Evolutionary conservation across 495 filamentous ascomycete species (phyloP).

Genomic region (Amniculicola lignicola): DNA sequence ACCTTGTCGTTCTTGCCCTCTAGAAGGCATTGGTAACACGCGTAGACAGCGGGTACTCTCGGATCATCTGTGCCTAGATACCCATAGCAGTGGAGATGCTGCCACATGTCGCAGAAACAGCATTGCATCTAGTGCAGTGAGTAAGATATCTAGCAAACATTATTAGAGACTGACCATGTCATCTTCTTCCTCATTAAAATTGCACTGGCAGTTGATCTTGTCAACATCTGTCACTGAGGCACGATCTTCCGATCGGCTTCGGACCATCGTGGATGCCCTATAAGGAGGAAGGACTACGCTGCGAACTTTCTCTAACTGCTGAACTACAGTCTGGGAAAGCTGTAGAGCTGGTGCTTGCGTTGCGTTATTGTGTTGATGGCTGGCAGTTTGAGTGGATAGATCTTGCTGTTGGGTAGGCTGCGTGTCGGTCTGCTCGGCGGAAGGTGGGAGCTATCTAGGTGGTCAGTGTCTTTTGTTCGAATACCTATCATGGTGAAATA

Average conservation of each 20-base stretch:
- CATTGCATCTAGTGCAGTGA: conserved; percentile 44
- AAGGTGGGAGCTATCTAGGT: conserved; percentile 13
- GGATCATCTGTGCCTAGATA: conserved; percentile 36
- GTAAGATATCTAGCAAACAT: conserved; percentile 4
- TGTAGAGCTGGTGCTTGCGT: not conserved
- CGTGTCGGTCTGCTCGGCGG: not conserved
- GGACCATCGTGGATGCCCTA: not conserved
- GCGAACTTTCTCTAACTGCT: conserved; percentile 30
- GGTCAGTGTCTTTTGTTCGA: too few relatives aligned
- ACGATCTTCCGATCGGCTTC: conserved; percentile 10
- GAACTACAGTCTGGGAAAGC: conserved; percentile 15
- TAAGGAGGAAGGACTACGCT: conserved; percentile 6
- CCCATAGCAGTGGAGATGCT: conserved; percentile 53
- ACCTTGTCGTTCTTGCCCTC: conserved; percentile 38
- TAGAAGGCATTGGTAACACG: conserved; percentile 52
- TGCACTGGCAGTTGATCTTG: not conserved
- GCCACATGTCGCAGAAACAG: conserved; percentile 47
- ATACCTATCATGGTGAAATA: too few relatives aligned
- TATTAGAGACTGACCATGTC: too few relatives aligned
- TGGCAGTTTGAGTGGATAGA: not conserved
- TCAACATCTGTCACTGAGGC: conserved; percentile 8
- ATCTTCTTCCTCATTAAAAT: conserved; percentile 36
- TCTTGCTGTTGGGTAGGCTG: conserved; percentile 3
- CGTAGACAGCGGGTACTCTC: conserved; percentile 43
- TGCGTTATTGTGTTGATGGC: not conserved